phyloP scores from a whole-genome alignment of 1,284 basidiomycete genomes.

The Malassezia sympodialis region DNA sequence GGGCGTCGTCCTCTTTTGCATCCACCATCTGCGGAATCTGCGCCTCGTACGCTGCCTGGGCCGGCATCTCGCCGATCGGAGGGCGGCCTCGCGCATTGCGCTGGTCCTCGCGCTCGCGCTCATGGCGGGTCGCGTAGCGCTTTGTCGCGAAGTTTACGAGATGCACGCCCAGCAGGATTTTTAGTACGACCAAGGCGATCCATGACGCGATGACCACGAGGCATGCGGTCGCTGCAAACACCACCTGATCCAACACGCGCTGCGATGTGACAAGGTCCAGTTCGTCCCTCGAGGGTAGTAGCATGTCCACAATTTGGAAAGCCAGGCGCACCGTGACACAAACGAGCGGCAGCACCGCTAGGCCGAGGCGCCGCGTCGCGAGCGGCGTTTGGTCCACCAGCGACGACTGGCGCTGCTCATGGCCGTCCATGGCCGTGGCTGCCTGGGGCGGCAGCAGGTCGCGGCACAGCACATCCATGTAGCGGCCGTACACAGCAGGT shows the following conservation, averaged over 20 bases:
- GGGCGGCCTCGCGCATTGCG: slow-evolving; percentile 34
- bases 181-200: slow-evolving; percentile 32
- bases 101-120: slow-evolving; percentile 37
- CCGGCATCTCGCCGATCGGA: slow-evolving; percentile 39
- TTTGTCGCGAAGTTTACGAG: slow-evolving; percentile 36
- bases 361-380: slow-evolving; percentile 83
- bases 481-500: slow-evolving; percentile 86
- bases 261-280: not conserved
- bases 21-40: slow-evolving; percentile 28
- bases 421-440: slow-evolving; percentile 12
- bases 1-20: slow-evolving; percentile 32
- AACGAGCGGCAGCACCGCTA: slow-evolving; percentile 81
- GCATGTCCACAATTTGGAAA: slow-evolving; percentile 59
- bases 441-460: slow-evolving; percentile 73
- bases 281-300: slow-evolving; percentile 40
- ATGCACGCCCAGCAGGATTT: slow-evolving; percentile 40
- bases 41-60: slow-evolving; percentile 18
- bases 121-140: slow-evolving; percentile 33
- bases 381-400: slow-evolving; percentile 93
- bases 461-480: slow-evolving; percentile 87
- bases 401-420: slow-evolving; percentile 56
- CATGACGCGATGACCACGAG: slow-evolving; percentile 8
- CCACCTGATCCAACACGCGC: not conserved
- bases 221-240: not conserved
- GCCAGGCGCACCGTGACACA: slow-evolving; percentile 77